Evolutionary conservation across 1,284 basidiomycete genomes (phyloP), one percentile per base, ranked within the genome.

Genomic region (Agaricales sp.): DNA sequence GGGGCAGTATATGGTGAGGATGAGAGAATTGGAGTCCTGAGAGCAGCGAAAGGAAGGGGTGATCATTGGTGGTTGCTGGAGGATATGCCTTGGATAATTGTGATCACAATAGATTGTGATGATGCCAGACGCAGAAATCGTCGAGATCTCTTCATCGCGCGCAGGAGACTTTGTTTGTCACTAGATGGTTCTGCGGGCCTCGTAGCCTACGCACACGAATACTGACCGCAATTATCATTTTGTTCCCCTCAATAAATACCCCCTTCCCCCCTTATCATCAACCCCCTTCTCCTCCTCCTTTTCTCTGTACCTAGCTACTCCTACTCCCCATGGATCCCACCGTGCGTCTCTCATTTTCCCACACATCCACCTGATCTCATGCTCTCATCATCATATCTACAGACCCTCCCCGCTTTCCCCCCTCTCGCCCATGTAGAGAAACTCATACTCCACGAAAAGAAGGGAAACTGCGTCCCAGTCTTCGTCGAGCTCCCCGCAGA

Each of bases 401-500:
- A 88, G 86, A 80, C 73, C 63, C 64, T 87, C 35, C 71, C 74
- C 38, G 78, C 83, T 12, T 71, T 70, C 54, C 87, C 87, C 11
- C 68, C 87, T n/a, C 71, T 88, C 24, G 71, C 75, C 6, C 73
- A 71, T 18, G 74, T 91, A 49, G 84, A 90, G 64, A 74, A 75
- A 53, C 73, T 89, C 54, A 80, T 91, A 52, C 68, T 87, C 51
- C 73, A 78, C 45, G 83, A 90, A 64, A 86, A 88, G 65, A 71
- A 68, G 50, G 92, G 93, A 61, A 95, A 95, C 63, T 92, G 87
- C 60, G 80, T 99, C 38, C 95, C 95, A 14, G 80, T 99, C 55
- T 99, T 84, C 67, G 78, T 94, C 51, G 86, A 94, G 57, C 75
- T 99, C 4, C 92, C 96, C 20, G 93, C 93, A 50, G 96, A 99